Evolutionary conservation across 305 asterid species (phyloP).

Genomic region (Plantago coronopus): DNA sequence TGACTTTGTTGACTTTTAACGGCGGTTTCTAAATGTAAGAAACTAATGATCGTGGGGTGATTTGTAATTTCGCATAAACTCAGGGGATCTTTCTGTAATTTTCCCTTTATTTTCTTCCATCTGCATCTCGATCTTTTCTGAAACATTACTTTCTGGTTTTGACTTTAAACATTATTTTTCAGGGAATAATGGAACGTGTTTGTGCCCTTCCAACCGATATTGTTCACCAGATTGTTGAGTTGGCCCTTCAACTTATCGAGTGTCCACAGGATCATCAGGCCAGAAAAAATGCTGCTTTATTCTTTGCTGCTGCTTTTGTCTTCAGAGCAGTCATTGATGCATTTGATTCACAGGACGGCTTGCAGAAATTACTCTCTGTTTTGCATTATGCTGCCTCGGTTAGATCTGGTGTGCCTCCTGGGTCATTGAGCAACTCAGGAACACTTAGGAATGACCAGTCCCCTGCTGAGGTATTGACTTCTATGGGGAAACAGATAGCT

Average conservation of each 20-base stretch:
- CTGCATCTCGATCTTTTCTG: background rate
- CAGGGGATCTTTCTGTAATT: too few relatives aligned
- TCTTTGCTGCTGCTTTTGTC: conserved; percentile 91
- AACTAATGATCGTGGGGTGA: too few relatives aligned
- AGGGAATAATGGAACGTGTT: conserved; percentile 99
- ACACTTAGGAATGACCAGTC: conserved; percentile 78
- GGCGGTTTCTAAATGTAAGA: too few relatives aligned
- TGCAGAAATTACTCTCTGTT: conserved; percentile 76
- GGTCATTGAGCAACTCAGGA: conserved; percentile 60
- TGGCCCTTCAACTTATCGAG: conserved; percentile 88
- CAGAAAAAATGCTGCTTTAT: conserved; percentile 91
- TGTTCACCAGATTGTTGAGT: conserved; percentile 75
- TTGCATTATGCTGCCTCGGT: conserved; percentile 93
- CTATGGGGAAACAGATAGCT: conserved; percentile 95
- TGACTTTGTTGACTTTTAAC: too few relatives aligned
- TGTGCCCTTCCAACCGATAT: conserved; percentile 85
- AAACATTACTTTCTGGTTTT: conserved; percentile 24
- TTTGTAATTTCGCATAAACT: too few relatives aligned
- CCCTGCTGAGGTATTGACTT: conserved; percentile 83
- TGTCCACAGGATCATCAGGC: conserved; percentile 84
- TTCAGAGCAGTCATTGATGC: conserved; percentile 91
- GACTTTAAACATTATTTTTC: conserved; percentile 26
- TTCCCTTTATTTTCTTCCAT: background rate
- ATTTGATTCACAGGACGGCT: conserved; percentile 86
- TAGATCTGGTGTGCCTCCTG: conserved; percentile 82